Base-by-base conservation (phyloP, 306 rosid species). In the Lathyrus aphaca region DNA sequence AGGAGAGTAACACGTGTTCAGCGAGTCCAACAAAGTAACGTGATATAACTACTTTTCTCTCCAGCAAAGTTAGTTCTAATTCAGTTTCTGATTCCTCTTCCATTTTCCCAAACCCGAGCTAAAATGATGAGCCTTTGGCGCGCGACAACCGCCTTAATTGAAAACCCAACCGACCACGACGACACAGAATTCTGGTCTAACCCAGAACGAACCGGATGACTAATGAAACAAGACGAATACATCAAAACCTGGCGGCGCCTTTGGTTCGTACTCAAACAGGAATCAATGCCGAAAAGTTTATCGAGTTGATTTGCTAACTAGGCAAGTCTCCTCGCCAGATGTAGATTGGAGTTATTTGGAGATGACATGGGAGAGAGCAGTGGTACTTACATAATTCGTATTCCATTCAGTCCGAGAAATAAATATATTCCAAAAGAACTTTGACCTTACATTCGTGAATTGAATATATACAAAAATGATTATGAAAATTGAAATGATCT, bases 171-270 rank as follows among this genome's bases (percentile, higher is more conserved):
- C 62, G 75, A 79, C 14, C 54, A 70, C 71, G 76, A 65, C 55
- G 80, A 77, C 66, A 69, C 75, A 0, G 84, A 80, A 46, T 80
- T 75, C 62, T 75, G 80, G 84, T 69, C 70, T 11, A 69, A 80
- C 29, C 80, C 80, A 0, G 83, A 80, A 69, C 80, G 83, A 0
- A 64, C 74, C 29, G 80, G 80, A 0, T 79, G 80, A 80, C 68
- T 79, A 8, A 79, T 55, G 9, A 79, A 79, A 48, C 80, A 79
- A 29, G 83, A 80, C 16, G 83, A 79, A 53, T 79, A 79, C 69
- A 79, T 79, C 45, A 80, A 75, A 30, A 80, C 84, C n/a, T 80
- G 84, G 84, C 84, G 84, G 0, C 66, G 84, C 6, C 74, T 77
- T 2, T 80, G 80, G 84, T 80, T 80, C 74, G 80, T 75, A 0